Base-by-base conservation (phyloP, 495 filamentous ascomycete species). In the Trichoderma reesei region DNA sequence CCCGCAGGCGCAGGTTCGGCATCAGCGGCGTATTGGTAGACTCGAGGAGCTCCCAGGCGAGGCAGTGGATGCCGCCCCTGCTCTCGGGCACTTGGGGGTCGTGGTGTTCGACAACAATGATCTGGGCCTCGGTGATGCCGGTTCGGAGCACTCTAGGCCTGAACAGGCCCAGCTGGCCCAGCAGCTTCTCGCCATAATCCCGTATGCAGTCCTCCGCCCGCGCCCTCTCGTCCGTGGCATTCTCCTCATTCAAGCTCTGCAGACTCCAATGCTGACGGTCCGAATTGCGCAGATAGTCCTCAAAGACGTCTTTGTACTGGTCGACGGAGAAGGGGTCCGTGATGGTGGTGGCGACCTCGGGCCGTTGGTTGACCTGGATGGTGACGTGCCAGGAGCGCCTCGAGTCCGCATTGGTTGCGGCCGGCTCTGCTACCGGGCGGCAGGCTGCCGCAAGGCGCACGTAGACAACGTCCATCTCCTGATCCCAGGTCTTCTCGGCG, bases 41-140 rank as follows among this genome's bases (percentile, higher is more conserved):
- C 34, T 63, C 61, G 61, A 63, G 61, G 26, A 63, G 61, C 41
- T 63, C 61, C 61, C 61, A 63, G 18, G 37, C 38, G 5, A 63
- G n/a, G 41, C 61, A 46, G 41, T 63, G 61, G 61, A 63, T 63
- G 61, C 61, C 41, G 44, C 37, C 61, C 10, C 10, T 16, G 8
- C n/a, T 26, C 31, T 18, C 5, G 16, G 39, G 20, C 9, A 34
- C 10, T 26, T 13, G 10, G 18, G 10, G 11, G 33, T 39, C 59
- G 18, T 61, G 59, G 10, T 39, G 59, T 9, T 61, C 59, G 11
- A 39, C 59, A 34, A 61, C 9, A 36, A 61, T n/a, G 36, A 61
- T 34, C 59, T 61, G 59, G 13, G 11, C n/a, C 14, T 61, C 59
- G 1, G 5, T 8, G 5, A 39, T 20, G 14, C 34, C 59, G 6